A percentile compares a stretch with the other conserved stretches of the same genome.
These are phyloP conservation scores for Phytophthora pini DNA, from an alignment of 352 stramenopile species.

Conservation along the genomic window DNA sequence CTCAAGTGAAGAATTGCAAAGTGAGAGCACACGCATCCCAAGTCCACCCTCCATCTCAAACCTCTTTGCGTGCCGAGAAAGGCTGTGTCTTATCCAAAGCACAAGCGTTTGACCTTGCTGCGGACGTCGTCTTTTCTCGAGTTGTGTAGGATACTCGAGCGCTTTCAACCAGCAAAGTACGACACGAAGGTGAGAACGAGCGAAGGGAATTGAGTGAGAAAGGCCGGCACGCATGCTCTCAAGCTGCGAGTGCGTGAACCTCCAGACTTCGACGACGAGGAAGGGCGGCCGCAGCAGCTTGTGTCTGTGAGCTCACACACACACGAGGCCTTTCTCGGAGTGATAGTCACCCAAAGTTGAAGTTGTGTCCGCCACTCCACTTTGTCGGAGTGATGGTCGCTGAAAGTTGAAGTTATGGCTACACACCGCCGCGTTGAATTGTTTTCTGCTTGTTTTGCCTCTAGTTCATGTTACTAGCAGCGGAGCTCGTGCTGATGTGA, in stretches of 20 bases:
- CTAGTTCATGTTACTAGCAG: no score
- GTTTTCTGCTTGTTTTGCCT: no score
- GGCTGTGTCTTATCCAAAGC: conserved; percentile 10
- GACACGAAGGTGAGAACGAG: conserved; percentile 29
- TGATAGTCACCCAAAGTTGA: conserved; percentile 40
- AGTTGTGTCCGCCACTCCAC: conserved; percentile 30
- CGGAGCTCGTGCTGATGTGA: no score
- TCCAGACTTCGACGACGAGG: conserved; percentile 5
- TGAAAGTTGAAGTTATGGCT: not conserved
- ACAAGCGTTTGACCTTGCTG: conserved; percentile 5
- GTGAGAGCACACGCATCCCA: conserved; percentile 29
- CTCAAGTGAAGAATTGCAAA: conserved; percentile 33
- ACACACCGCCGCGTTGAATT: no score
- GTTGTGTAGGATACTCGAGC: conserved; percentile 10
- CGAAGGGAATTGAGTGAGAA: conserved; percentile 7
- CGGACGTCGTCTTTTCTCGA: conserved; percentile 33
- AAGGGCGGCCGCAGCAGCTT: not conserved
- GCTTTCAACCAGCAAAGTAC: conserved; percentile 26
- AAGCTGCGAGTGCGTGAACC: conserved; percentile 20
- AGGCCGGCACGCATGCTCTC: conserved; percentile 6
- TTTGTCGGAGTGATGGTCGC: conserved; percentile 12
- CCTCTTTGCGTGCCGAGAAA: conserved; percentile 40
- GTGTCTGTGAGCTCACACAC: no score
- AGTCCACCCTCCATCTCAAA: conserved; percentile 16
- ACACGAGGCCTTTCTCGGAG: conserved; percentile 27